Evolutionary conservation across 2,329 filamentous ascomycete genomes (phyloP).

Genomic region (Monosporascus sp.): DNA sequence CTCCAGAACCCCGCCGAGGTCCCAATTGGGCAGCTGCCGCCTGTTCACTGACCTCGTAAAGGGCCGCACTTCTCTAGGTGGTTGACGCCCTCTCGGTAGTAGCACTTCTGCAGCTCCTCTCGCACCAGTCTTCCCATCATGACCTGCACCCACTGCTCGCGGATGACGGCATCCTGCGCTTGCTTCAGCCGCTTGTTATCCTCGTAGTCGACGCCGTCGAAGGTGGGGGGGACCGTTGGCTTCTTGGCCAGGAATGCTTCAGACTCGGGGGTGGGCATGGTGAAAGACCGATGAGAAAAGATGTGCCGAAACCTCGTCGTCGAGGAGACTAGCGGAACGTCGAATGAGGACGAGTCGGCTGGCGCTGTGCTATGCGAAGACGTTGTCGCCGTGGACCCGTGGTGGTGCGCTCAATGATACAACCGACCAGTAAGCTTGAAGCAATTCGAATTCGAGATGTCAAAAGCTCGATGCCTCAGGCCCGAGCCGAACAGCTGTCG

Average conservation of each 20-base stretch:
- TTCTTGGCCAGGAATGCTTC: constrained; percentile 77
- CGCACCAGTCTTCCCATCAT: constrained; percentile 84
- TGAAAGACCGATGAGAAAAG: constrained; percentile 14
- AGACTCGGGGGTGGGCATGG: constrained; percentile 81
- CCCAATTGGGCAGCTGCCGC: neutral
- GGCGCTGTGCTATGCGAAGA: neutral
- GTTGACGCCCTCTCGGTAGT: constrained; percentile 78
- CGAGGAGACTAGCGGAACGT: neutral
- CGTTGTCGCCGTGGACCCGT: neutral
- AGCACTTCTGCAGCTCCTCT: constrained; percentile 82
- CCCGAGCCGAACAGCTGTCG: neutral
- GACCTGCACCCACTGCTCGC: constrained; percentile 83
- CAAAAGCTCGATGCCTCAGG: neutral
- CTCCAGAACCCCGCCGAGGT: neutral
- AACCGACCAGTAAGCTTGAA: neutral
- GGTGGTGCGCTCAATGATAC: neutral
- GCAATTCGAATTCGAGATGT: neutral
- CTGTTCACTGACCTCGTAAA: constrained; percentile 63
- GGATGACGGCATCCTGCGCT: constrained; percentile 75
- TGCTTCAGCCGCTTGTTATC: constrained; percentile 76
- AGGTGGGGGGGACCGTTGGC: constrained; percentile 74
- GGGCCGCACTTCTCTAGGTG: constrained; percentile 82
- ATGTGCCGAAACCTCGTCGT: neutral
- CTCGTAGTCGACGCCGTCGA: constrained; percentile 82
- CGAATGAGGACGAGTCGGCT: neutral